Conservation (phyloP, 306 rosid species). For the Quercus wislizeni region DNA sequence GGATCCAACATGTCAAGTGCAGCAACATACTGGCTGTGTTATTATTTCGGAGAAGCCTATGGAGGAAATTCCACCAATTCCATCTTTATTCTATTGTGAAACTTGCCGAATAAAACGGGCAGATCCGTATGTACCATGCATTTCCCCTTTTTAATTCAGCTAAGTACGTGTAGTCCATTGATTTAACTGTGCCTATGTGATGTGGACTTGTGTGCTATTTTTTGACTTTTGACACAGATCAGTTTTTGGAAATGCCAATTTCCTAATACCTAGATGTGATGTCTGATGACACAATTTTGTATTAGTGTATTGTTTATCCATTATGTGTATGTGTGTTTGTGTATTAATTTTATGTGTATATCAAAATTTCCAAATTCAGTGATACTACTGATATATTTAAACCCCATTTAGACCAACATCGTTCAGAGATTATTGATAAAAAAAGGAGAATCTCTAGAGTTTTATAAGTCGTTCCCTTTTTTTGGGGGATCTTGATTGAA, state of each 20-base stretch:
- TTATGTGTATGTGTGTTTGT: background rate
- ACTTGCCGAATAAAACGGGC: background rate
- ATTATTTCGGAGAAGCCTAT: background rate
- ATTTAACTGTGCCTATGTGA: background rate
- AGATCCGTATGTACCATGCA: background rate
- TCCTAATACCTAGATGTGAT: background rate
- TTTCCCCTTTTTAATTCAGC: background rate
- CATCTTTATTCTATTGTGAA: background rate
- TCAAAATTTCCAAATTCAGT: background rate
- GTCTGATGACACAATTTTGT: background rate
- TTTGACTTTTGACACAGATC: background rate
- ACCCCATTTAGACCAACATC: background rate
- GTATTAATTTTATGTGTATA: background rate
- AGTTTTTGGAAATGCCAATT: background rate
- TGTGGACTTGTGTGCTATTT: too few relatives aligned
- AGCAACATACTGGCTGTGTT: conserved; percentile 1
- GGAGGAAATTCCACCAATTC: background rate
- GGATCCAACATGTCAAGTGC: background rate
- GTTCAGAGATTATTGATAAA: background rate
- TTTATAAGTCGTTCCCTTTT: background rate
- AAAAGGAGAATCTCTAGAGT: background rate
- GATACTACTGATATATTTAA: too few relatives aligned
- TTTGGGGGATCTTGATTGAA: background rate
- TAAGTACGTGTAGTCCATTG: background rate
- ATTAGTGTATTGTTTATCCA: background rate